Conservation (phyloP, 192 early-diverging fungal genomes). For the Kickxella alabastrina region DNA sequence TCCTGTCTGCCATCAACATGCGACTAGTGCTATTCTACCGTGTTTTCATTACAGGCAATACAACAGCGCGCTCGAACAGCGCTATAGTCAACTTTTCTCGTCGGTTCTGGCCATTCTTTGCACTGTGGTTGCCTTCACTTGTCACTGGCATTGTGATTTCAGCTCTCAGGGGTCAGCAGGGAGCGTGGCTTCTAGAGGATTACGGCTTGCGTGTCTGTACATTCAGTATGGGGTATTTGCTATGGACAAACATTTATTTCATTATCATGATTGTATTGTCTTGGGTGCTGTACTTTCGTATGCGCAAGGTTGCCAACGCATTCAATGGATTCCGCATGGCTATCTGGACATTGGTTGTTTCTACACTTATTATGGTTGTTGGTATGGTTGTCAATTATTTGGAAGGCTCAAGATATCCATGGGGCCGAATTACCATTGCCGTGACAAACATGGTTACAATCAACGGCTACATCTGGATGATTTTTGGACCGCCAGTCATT, state of each 20-base stretch:
- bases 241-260: slow-evolving; percentile 35
- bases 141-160: slow-evolving; percentile 26
- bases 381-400: slow-evolving; percentile 37
- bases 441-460: slow-evolving; percentile 28
- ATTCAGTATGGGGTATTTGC: slow-evolving; percentile 31
- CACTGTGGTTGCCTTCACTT: slow-evolving; percentile 21
- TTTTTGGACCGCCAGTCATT: slow-evolving; percentile 32
- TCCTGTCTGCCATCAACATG: slow-evolving; percentile 31
- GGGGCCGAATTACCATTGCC: slow-evolving; percentile 36
- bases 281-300: slow-evolving; percentile 31
- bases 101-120: slow-evolving; percentile 38
- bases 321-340: slow-evolving; percentile 44
- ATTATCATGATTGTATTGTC: slow-evolving; percentile 30
- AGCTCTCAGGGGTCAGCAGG: slow-evolving; percentile 17
- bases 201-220: slow-evolving; percentile 31
- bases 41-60: slow-evolving; percentile 40
- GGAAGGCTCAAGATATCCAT: slow-evolving; percentile 31
- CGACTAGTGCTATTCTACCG: slow-evolving; percentile 36
- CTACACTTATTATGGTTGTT: slow-evolving; percentile 14
- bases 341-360: slow-evolving; percentile 35
- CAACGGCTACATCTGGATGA: slow-evolving; percentile 38
- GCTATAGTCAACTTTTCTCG: slow-evolving; percentile 21
- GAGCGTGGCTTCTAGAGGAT: slow-evolving; percentile 40
- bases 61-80: slow-evolving; percentile 10
- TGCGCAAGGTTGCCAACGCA: slow-evolving; percentile 35